Evolutionary conservation across 2,329 filamentous ascomycete species (phyloP).

Genomic region (Epichloe sp.): DNA sequence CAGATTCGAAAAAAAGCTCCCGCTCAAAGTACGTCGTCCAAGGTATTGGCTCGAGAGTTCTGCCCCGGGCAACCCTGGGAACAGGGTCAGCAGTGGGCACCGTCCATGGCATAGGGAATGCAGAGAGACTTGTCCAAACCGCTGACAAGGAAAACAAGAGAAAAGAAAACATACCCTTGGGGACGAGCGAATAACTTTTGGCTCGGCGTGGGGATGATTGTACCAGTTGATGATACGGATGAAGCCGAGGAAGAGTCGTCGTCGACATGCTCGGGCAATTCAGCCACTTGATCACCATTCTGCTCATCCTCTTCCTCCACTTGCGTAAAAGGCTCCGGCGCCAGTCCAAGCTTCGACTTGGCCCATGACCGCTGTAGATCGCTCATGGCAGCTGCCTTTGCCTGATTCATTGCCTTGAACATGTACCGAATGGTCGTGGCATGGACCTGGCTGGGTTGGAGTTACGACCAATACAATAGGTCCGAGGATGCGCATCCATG

Average conservation of each 20-base stretch:
- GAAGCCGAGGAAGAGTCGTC: constrained; percentile 62
- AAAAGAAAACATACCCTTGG: constrained; percentile 37
- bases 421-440: background rate
- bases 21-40: constrained; percentile 90
- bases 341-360: constrained; percentile 56
- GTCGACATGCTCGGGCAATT: constrained; percentile 30
- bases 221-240: constrained; percentile 85
- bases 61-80: constrained; percentile 33
- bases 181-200: constrained; percentile 62
- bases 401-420: background rate
- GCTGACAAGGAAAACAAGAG: background rate
- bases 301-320: constrained; percentile 34
- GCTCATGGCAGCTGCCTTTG: constrained; percentile 46
- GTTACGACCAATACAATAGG: background rate
- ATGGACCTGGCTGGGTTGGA: background rate
- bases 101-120: constrained; percentile 5
- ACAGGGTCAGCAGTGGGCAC: constrained; percentile 2
- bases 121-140: too few relatives aligned
- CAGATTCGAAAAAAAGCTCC: constrained; percentile 57
- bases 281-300: constrained; percentile 26
- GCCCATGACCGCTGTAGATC: constrained; percentile 69
- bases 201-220: constrained; percentile 68
- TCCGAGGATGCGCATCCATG: constrained; percentile 1
- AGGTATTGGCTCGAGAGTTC: constrained; percentile 51
- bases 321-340: constrained; percentile 37